Evolutionary conservation across 2,329 filamentous ascomycete species (phyloP), one percentile per base, ranked within the genome.

Genomic region (Calonectria multiphialidica): DNA sequence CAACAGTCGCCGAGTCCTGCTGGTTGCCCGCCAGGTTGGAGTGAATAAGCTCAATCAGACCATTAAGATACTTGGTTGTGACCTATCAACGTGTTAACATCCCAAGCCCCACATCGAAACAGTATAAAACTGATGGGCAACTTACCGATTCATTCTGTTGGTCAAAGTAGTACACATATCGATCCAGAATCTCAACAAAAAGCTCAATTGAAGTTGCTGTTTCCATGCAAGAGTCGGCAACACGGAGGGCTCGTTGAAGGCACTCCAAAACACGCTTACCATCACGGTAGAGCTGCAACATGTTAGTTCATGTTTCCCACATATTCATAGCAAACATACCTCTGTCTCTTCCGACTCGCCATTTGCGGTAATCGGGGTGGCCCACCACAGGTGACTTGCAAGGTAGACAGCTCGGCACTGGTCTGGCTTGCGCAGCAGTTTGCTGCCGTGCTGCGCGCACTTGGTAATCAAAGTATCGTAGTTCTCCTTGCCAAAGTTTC

Each of bases 141-240:
- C 89, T 81, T 82, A 91, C 97, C 76, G 96, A 96, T 86, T 99
- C 97, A 84, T 99, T 99, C 82, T 98, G 95, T 84, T 99, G 96
- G 84, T 99, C 97, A 86, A 98, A 99, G 87, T 98, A 99, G 84
- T 99, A 99, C 66, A 98, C 96, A 82, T 99, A 99, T 84, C 97
- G 92, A 84, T 99, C 98, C 68, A 99, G 87, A 75, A 99, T 99
- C 86, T 99, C 97, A 70, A 99, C 96, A 84, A 99, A 99, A 61
- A 99, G 90, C 85, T 99, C 97, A 57, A 99, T 97, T 3, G 95
- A 98, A 5, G 98, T 95, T 8, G 95, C 95, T 9, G 96, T 97
- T 84, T 99, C 97, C 97, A 99, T 99, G 86, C 97, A 99, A 8
- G 97, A 97, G 84, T 99, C 97, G 2, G 97, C 97, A 33, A 99